Conservation (phyloP, 75 land plant species). For the Picea glauca region DNA sequence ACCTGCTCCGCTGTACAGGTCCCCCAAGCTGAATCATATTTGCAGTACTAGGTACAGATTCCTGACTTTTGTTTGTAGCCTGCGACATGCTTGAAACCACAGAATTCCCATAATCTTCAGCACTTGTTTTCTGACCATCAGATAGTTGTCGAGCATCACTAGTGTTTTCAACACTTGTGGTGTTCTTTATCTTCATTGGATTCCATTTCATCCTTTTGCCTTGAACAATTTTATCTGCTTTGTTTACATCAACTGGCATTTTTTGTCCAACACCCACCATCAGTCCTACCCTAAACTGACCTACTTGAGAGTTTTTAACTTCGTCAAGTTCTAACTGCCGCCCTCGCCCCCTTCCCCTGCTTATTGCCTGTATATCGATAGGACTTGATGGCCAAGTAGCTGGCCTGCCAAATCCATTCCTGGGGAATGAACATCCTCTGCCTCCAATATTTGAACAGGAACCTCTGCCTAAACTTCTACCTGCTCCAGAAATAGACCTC, state of each 20-base stretch:
- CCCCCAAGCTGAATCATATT: slow-evolving; percentile 34
- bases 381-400: slow-evolving; percentile 10
- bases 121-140: not conserved
- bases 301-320: not conserved
- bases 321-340: not conserved
- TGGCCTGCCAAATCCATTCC: slow-evolving; percentile 9
- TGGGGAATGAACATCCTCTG: slow-evolving; percentile 1
- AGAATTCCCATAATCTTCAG: not conserved
- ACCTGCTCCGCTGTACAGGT: slow-evolving; percentile 38
- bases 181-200: not conserved
- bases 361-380: slow-evolving; percentile 6
- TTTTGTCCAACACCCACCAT: not conserved
- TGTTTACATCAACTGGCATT: slow-evolving; percentile 1
- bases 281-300: not conserved
- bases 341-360: slow-evolving; percentile 17
- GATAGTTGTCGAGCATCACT: not conserved
- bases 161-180: not conserved
- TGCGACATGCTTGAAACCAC: not conserved
- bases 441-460: slow-evolving; percentile 1
- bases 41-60: slow-evolving; percentile 3
- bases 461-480: slow-evolving; percentile 13
- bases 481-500: slow-evolving; percentile 15
- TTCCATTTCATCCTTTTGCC: not conserved
- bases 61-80: not conserved
- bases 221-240: not conserved